Percentiles rank a stretch among this genome's conserved stretches.
phyloP scores from a whole-genome alignment of 116 monocot genomes.

The Phalaenopsis hybrid region DNA sequence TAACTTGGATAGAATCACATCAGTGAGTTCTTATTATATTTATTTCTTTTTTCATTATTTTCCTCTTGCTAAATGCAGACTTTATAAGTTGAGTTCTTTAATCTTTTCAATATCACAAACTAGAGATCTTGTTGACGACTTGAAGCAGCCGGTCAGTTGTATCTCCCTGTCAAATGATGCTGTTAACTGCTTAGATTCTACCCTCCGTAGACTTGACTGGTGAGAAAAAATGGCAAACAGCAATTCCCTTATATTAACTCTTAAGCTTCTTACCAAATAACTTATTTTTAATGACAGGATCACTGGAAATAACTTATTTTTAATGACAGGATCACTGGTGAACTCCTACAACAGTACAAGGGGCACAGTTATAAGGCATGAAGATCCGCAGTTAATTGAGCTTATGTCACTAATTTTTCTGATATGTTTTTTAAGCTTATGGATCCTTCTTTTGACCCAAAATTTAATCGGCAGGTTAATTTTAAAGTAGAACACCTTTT shows the following conservation, averaged over 20 bases:
- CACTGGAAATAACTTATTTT: conserved; percentile 22
- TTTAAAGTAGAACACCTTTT: neutral
- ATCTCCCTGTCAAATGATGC: conserved; percentile 88
- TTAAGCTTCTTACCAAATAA: neutral
- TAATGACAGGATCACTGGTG: conserved; percentile 60
- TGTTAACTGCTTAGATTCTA: conserved; percentile 88
- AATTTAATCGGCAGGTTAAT: neutral
- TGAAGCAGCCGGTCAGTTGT: conserved; percentile 87
- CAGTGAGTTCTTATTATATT: conserved; percentile 1
- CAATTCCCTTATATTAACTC: neutral
- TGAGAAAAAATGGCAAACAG: neutral
- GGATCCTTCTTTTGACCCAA: neutral
- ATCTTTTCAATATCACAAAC: conserved; percentile 1
- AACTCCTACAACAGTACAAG: conserved; percentile 90
- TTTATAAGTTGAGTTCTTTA: neutral
- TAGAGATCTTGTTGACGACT: conserved; percentile 79
- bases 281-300: conserved; percentile 33
- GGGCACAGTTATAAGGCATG: conserved; percentile 89
- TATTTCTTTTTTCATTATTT: neutral
- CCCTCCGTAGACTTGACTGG: conserved; percentile 83
- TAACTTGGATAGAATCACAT: neutral
- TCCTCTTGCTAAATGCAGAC: neutral
- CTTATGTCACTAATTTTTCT: neutral
- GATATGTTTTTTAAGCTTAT: neutral
- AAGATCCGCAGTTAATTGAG: neutral